These are phyloP conservation scores for Yamadazyma phyllophila DNA, from an alignment of 805 yeast genomes.

Conservation along the genomic window DNA sequence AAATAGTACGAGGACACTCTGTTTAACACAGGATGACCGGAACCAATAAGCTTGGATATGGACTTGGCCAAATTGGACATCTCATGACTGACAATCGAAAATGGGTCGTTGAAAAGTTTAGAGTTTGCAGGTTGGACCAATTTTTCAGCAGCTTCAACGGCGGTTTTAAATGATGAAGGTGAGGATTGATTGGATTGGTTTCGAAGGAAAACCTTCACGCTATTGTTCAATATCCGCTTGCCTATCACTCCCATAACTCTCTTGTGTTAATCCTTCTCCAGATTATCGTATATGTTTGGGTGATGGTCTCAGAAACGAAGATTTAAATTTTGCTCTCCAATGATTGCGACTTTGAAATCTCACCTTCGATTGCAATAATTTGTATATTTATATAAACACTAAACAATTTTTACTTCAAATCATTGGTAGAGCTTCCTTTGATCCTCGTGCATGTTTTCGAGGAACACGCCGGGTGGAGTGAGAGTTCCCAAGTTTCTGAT, in stretches of 20 bases:
- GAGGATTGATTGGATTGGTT: neutral
- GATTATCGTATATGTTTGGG: too few relatives aligned
- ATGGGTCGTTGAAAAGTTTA: slow-evolving; percentile 68
- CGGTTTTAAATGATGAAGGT: slow-evolving; percentile 41
- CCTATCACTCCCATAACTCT: slow-evolving; percentile 1
- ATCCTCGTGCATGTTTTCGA: slow-evolving; percentile 42
- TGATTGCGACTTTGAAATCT: neutral
- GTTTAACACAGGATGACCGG: slow-evolving; percentile 91
- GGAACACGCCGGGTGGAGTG: slow-evolving; percentile 67
- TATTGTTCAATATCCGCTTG: neutral
- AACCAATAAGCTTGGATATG: slow-evolving; percentile 82
- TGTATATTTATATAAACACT: neutral
- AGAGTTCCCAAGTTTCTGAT: slow-evolving; percentile 76
- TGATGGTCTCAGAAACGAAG: too few relatives aligned
- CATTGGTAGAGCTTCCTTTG: slow-evolving; percentile 30
- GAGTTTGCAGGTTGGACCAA: slow-evolving; percentile 60
- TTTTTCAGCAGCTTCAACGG: slow-evolving; percentile 70
- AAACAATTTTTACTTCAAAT: neutral
- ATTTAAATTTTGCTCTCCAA: neutral
- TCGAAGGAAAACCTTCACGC: slow-evolving; percentile 1
- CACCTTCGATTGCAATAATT: slow-evolving; percentile 1
- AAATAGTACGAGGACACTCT: slow-evolving; percentile 93
- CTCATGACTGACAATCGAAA: slow-evolving; percentile 86
- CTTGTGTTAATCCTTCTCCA: too few relatives aligned
- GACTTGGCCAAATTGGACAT: slow-evolving; percentile 87